Base-by-base conservation (phyloP, 2,329 filamentous ascomycete species). In the Aspergillus pseudotamarii region DNA sequence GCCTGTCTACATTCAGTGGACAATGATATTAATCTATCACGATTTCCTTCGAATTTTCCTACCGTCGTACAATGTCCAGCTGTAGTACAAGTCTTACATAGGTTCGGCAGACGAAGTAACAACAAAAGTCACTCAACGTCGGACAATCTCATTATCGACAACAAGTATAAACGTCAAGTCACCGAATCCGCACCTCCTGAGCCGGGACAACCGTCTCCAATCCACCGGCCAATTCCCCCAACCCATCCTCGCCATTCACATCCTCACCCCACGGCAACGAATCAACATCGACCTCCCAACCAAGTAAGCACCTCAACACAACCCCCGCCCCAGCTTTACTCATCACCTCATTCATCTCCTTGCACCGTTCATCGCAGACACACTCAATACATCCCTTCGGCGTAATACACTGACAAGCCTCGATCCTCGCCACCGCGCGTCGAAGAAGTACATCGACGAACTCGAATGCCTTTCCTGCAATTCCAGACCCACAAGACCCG, bases 401-500 rank as follows among this genome's bases (percentile, higher is more conserved):
- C 6, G 67, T 72, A 12, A 88, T 78, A 72, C 94, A 98, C 45
- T 83, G 81, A 72, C 95, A 99, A 1, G 82, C 84, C 72, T 91
- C 88, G 6, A 98, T 88, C 9, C 95, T 84, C 61, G 87, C 83
- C 43, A 95, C 85, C 0, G 94, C 94, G 73, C 94, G 90, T 23
- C 81, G 81, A 1, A 98, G 84, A 38, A 98, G 80, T 38, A 90
- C 76, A 71, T 97, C 93, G 23, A 97, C 84, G 72, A 96, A 96
- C 72, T 98, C 94, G 72, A 98, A 98, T 0, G 93, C 94, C 75
- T 97, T 97, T 45, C 90, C 91, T 65, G 91, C 93, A 69, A 97
- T 96, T 0, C 95, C 95, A 0, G 88, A 91, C 0, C 94, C 94
- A 50, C 87, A 86, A 0, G 91, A 85, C 0, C 94, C 94, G 9